Base-by-base conservation (phyloP, 2,329 filamentous ascomycete species). In the Plenodomus biglobosus region DNA sequence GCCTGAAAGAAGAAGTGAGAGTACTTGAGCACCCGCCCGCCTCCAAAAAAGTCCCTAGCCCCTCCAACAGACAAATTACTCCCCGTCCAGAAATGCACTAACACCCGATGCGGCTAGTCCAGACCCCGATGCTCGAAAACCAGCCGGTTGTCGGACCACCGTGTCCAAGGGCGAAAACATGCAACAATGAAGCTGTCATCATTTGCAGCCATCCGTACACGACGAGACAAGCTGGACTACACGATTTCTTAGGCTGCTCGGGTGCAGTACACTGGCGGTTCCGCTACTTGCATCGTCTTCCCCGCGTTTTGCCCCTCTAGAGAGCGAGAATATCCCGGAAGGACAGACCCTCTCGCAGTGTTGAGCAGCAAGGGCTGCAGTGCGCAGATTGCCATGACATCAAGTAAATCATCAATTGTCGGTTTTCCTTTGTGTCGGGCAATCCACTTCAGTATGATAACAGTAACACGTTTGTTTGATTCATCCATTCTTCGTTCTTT, bases 31-130 rank as follows among this genome's bases (percentile, higher is more conserved):
- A 48, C 44, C 41, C 20, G 4, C 42, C 36, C 42, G 38, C 42
- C 38, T 38, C 37, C 41, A 38, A 30, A 46, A 24, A 42, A 34
- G 21, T 32, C 22, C 5, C n/a, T 24, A 40, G 40, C 50, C 46
- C 54, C 55, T 48, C 52, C 50, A 57, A 62, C 53, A 32, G n/a
- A n/a, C n/a, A n/a, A n/a, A 32, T 11, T 62, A 65, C 66, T 68
- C 55, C 60, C 50, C 50, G 60, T 58, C 58, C 55, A 56, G 55
- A 38, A 34, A 42, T 38, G 39, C 46, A 21, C 60, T 63, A 66
- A 15, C 27, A 15, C 27, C 27, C 27, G 8, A 24, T 8, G 3
- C 6, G 15, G 27, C 15, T 8, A 32, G 27, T 6, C 13, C 3
- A 3, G 13, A 32, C 27, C 13, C 27, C 40, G 16, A 45, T 39